Evolutionary conservation across 306 rosid species (phyloP).

Genomic region (Psophocarpus tetragonolobus): DNA sequence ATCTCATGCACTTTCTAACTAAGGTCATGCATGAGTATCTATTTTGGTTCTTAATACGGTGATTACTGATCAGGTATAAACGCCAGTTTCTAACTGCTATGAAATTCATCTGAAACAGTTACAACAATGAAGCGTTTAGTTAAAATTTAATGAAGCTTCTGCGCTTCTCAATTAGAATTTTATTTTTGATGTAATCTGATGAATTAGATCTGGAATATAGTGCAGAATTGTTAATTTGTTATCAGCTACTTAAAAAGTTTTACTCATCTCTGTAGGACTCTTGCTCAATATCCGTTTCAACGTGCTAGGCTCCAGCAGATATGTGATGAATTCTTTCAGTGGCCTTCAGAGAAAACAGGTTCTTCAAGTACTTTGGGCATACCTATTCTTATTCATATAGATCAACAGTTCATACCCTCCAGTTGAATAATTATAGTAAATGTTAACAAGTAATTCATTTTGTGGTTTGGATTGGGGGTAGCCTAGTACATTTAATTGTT

Average conservation of each 20-base stretch:
- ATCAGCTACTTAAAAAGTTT: slow-evolving; percentile 24
- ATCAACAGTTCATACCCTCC: not conserved
- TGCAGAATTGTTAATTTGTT: not conserved
- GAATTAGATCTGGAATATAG: slow-evolving; percentile 12
- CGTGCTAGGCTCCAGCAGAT: slow-evolving; percentile 58
- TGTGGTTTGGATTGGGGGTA: not conserved
- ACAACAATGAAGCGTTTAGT: not conserved
- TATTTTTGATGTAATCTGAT: slow-evolving; percentile 18
- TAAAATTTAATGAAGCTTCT: not conserved
- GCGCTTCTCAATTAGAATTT: not conserved
- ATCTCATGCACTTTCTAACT: slow-evolving; percentile 4
- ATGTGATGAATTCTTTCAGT: slow-evolving; percentile 60
- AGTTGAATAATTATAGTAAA: not conserved
- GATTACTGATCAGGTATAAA: not conserved
- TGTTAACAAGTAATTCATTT: not conserved
- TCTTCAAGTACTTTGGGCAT: slow-evolving; percentile 30
- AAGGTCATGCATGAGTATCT: not conserved
- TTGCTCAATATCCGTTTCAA: slow-evolving; percentile 65
- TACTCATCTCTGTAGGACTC: slow-evolving; percentile 49
- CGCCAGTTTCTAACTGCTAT: slow-evolving; percentile 18
- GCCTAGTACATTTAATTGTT: not conserved
- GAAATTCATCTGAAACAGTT: not conserved
- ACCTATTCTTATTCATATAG: slow-evolving; percentile 9
- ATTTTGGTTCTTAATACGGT: not conserved
- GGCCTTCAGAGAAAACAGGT: slow-evolving; percentile 87